phyloP scores from a whole-genome alignment of 495 filamentous ascomycete species.

The Podospora didyma region DNA sequence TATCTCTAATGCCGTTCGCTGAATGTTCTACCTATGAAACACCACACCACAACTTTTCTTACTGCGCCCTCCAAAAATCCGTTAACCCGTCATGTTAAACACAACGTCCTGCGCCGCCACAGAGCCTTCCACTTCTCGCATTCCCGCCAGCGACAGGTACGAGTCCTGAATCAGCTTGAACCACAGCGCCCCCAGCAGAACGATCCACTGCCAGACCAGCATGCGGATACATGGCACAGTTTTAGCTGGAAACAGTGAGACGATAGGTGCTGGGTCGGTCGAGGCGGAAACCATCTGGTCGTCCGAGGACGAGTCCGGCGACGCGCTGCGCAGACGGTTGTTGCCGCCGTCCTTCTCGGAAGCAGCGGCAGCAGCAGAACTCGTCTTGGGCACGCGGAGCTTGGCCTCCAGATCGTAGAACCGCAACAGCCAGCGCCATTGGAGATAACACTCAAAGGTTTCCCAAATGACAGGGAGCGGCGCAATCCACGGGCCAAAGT shows the following conservation, averaged over 20 bases:
- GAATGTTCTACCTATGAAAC: no score
- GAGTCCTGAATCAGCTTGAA: background rate
- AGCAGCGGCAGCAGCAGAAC: no score
- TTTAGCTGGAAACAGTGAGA: background rate
- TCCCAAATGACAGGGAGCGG: background rate
- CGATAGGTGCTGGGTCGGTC: background rate
- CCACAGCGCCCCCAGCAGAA: background rate
- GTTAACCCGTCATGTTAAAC: background rate
- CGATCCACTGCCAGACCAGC: constrained; percentile 1
- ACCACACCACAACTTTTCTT: no score
- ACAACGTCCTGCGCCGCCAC: background rate
- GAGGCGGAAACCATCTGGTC: background rate
- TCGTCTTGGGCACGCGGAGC: background rate
- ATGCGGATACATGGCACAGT: background rate
- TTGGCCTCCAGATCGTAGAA: constrained; percentile 2
- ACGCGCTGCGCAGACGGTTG: background rate
- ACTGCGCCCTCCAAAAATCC: no score
- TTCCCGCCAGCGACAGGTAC: background rate
- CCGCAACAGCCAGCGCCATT: constrained; percentile 2
- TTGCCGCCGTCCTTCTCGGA: background rate
- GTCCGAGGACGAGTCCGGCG: background rate
- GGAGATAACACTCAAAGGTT: constrained; percentile 1
- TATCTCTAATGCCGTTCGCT: no score
- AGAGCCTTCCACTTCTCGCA: background rate
- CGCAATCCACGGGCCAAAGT: background rate